Evolutionary conservation across 2,329 filamentous ascomycete genomes (phyloP), one percentile per base, ranked within the genome.

Genomic region (Calonectria pauciramosa): DNA sequence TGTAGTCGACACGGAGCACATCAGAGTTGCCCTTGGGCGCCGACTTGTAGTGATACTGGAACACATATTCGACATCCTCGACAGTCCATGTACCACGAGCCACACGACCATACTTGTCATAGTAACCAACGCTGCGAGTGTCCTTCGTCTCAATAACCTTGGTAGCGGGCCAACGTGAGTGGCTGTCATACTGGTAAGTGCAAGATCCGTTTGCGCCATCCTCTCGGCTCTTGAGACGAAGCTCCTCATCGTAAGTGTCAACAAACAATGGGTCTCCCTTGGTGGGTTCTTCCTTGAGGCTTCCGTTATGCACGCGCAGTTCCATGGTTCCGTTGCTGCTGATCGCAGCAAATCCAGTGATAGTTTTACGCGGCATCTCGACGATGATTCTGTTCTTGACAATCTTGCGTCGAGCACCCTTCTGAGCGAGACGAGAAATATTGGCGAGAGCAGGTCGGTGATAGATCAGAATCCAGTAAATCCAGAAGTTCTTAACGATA

Each of bases 81-180:
- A n/a, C 41, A n/a, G 54, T 68, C 51, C 60, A 72, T 1, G 69
- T 77, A 52, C 76, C 76, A 9, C 44, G 68, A 1, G 47, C 49
- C 8, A 78, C 56, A n/a, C 76, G 73, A n/a, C 76, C 76, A 28
- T 78, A 52, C 32, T 77, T 54, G 30, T 78, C 76, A 5, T 78
- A 78, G 54, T 72, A 74, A 20, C 76, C 76, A 14, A 72, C 63
- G 14, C 66, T 78, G 3, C 34, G 36, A 9, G 66, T n/a, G 7
- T 59, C 69, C 10, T 68, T 41, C 10, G 47, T 63, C 28, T 74
- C 75, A 2, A 54, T 59, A 9, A 74, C 72, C 34, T 76, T 69
- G 36, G 47, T 67, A 1, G 70, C 34, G 4, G 76, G 76, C 30
- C 66, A 71, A 11, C 66, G 75, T 5, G 38, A 60, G 32, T n/a